Conservation (phyloP, 2,329 filamentous ascomycete genomes). For the Didymella pomorum region DNA sequence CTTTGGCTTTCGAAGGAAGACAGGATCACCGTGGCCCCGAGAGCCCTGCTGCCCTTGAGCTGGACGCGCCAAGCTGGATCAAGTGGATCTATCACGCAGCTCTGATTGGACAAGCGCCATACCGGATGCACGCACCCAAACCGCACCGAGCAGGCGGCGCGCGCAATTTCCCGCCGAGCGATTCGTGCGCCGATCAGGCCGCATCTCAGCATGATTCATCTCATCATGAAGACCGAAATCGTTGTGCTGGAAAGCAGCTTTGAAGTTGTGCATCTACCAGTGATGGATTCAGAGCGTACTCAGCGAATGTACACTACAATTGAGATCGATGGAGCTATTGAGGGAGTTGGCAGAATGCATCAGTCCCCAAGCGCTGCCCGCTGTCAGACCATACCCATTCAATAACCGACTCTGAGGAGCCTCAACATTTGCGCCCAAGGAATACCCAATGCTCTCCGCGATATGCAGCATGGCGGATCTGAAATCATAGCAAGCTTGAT, state of each 20-base stretch:
- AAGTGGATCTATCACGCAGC: background rate
- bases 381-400: conserved; percentile 3
- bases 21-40: conserved; percentile 5
- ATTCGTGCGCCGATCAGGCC: conserved; percentile 10
- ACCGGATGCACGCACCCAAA: conserved; percentile 4
- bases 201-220: conserved; percentile 6
- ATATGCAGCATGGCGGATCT: background rate
- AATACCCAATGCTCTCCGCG: background rate
- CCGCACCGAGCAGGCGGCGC: conserved; percentile 17
- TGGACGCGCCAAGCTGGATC: conserved; percentile 7
- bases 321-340: background rate
- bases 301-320: background rate
- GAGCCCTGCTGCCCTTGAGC: conserved; percentile 11
- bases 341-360: background rate
- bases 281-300: background rate
- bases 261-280: background rate
- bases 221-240: background rate
- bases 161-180: conserved; percentile 5
- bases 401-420: background rate
- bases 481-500: background rate
- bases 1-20: conserved; percentile 4
- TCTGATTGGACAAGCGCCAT: conserved; percentile 1
- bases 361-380: conserved; percentile 2
- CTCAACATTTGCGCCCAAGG: background rate
- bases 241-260: background rate